These are phyloP conservation scores for Chlamydomonas incerta DNA, from an alignment of 139 green algal species.

Conservation along the genomic window DNA sequence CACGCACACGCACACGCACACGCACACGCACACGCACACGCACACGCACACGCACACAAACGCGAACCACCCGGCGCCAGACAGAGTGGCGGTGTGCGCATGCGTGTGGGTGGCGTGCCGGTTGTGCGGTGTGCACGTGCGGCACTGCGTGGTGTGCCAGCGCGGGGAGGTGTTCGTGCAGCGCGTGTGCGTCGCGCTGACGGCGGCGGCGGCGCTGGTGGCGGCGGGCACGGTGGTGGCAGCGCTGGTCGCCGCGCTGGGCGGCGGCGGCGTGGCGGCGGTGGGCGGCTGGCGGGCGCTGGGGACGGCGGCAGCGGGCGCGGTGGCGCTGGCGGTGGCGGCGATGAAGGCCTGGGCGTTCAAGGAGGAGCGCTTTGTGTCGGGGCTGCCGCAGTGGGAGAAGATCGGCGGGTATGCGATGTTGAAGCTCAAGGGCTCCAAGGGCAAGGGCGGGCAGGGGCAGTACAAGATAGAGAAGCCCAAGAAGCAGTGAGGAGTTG, in stretches of 20 bases:
- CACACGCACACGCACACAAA: no score
- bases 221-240: background rate
- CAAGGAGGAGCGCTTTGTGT: constrained; percentile 15
- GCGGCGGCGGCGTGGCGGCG: background rate
- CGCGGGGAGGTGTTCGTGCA: constrained; percentile 23
- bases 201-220: constrained; percentile 11
- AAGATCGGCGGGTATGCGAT: background rate
- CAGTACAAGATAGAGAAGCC: background rate
- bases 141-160: constrained; percentile 43
- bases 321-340: background rate
- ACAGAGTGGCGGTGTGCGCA: no score
- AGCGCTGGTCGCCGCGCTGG: background rate
- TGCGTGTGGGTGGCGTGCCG: no score
- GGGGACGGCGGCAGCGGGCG: background rate
- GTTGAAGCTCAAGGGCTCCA: background rate
- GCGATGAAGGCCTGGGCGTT: constrained; percentile 21
- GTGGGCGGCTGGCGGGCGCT: constrained; percentile 12
- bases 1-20: no score
- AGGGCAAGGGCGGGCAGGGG: no score
- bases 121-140: no score
- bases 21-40: no score
- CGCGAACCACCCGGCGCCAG: no score
- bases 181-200: constrained; percentile 8
- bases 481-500: no score
- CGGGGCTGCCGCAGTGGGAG: background rate